phyloP scores from a whole-genome alignment of 176 grass and related monocot genomes.

The Alopecurus myosuroides region DNA sequence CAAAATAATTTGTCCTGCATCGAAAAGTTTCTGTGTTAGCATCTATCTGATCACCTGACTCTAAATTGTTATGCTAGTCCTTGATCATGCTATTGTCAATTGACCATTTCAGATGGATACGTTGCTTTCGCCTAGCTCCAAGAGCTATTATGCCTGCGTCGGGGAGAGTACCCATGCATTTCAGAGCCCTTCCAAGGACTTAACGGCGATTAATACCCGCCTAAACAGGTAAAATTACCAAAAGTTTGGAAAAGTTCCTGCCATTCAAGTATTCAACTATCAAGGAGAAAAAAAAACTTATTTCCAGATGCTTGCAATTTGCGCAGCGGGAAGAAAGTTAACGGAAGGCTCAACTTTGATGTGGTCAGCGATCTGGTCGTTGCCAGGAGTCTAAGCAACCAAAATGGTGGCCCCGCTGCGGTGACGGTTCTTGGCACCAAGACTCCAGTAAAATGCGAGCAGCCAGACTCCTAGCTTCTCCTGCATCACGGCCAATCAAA shows the following conservation, averaged over 20 bases:
- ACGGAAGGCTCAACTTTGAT: slow-evolving; percentile 66
- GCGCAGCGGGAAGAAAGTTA: slow-evolving; percentile 64
- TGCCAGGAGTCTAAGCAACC: slow-evolving; percentile 51
- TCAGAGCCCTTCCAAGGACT: slow-evolving; percentile 95
- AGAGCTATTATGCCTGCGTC: slow-evolving; percentile 95
- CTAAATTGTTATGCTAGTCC: background rate
- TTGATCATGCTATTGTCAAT: background rate
- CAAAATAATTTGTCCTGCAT: background rate
- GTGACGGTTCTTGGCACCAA: slow-evolving; percentile 10
- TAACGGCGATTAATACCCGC: slow-evolving; percentile 86
- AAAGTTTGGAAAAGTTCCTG: background rate
- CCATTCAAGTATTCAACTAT: background rate
- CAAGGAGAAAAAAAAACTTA: background rate
- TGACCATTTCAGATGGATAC: slow-evolving; percentile 70
- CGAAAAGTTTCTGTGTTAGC: background rate
- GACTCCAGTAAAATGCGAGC: slow-evolving; percentile 53
- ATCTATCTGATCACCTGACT: background rate
- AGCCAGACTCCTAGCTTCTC: slow-evolving; percentile 35
- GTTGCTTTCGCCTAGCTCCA: slow-evolving; percentile 92
- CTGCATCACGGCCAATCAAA: background rate
- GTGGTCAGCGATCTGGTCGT: slow-evolving; percentile 84
- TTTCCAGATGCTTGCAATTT: background rate
- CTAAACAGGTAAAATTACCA: slow-evolving; percentile 59
- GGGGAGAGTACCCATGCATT: slow-evolving; percentile 96
- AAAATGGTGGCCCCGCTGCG: slow-evolving; percentile 28